phyloP scores from a whole-genome alignment of 2,329 filamentous ascomycete genomes.

The Fusarium floridanum region DNA sequence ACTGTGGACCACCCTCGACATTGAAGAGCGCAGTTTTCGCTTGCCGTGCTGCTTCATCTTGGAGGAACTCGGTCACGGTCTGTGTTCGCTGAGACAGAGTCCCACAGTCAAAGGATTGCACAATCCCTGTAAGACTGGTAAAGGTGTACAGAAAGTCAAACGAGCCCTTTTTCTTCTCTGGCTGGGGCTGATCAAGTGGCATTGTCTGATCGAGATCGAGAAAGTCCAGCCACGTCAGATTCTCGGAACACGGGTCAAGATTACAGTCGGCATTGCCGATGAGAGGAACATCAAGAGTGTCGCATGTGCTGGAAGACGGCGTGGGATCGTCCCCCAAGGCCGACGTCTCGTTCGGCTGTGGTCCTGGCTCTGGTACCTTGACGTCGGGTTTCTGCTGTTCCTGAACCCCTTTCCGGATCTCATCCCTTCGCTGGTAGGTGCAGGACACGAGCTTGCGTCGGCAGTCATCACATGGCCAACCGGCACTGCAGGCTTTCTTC shows the following conservation, averaged over 20 bases:
- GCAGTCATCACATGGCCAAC: background rate
- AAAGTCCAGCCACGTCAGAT: background rate
- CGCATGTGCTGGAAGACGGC: background rate
- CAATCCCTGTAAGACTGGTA: background rate
- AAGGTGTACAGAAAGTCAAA: background rate
- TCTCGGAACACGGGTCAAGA: background rate
- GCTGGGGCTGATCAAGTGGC: background rate
- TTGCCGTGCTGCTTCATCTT: background rate
- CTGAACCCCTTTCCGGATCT: background rate
- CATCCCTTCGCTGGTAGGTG: background rate
- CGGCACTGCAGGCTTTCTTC: background rate
- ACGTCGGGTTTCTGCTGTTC: background rate
- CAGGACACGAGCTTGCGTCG: background rate
- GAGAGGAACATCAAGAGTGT: background rate
- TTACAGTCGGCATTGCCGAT: background rate
- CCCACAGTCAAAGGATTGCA: background rate
- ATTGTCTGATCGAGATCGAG: background rate
- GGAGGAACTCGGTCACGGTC: background rate
- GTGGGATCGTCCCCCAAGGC: background rate
- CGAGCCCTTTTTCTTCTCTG: background rate
- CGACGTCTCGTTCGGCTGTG: background rate
- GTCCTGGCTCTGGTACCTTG: background rate
- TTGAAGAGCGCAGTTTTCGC: background rate
- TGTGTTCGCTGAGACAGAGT: background rate
- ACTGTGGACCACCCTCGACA: background rate